Evolutionary conservation across 139 green algal genomes (phyloP).

Genomic region (Haematococcus sp.): DNA sequence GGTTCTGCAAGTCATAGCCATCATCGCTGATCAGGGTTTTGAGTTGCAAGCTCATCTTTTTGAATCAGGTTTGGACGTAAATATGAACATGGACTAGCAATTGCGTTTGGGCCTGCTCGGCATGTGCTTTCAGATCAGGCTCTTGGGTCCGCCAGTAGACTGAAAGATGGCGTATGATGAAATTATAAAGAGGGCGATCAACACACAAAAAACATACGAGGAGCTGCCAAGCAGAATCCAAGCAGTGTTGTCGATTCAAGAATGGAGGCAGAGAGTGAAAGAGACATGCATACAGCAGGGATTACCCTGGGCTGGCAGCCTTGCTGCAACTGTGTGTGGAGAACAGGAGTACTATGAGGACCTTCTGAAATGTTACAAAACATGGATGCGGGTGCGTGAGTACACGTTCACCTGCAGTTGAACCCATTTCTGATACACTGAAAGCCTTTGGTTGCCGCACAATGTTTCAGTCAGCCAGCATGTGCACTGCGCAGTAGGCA

Average conservation of each 20-base stretch:
- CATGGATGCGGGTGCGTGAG: slow-evolving; percentile 59
- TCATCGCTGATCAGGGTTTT: too few species aligned
- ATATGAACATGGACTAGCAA: too few species aligned
- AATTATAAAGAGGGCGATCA: slow-evolving; percentile 40
- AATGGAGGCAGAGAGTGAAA: slow-evolving; percentile 75
- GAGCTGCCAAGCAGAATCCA: slow-evolving; percentile 63
- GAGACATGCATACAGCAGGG: slow-evolving; percentile 79
- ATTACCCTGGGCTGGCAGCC: slow-evolving; percentile 59
- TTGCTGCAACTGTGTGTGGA: slow-evolving; percentile 57
- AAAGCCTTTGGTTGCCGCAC: neutral
- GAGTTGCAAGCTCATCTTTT: too few species aligned
- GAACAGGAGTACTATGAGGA: slow-evolving; percentile 94
- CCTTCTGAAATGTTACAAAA: slow-evolving; percentile 66
- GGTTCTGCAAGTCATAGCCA: too few species aligned
- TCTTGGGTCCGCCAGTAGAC: neutral
- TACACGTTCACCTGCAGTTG: neutral
- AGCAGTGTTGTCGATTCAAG: slow-evolving; percentile 36
- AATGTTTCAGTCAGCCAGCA: too few species aligned
- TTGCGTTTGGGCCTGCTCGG: neutral
- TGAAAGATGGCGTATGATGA: neutral
- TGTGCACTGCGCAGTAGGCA: too few species aligned
- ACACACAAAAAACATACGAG: slow-evolving; percentile 56
- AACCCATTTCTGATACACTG: neutral
- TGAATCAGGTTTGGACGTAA: too few species aligned
- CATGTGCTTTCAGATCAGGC: neutral